phyloP scores from a whole-genome alignment of 495 filamentous ascomycete genomes.

The Margaritispora aquatica region DNA sequence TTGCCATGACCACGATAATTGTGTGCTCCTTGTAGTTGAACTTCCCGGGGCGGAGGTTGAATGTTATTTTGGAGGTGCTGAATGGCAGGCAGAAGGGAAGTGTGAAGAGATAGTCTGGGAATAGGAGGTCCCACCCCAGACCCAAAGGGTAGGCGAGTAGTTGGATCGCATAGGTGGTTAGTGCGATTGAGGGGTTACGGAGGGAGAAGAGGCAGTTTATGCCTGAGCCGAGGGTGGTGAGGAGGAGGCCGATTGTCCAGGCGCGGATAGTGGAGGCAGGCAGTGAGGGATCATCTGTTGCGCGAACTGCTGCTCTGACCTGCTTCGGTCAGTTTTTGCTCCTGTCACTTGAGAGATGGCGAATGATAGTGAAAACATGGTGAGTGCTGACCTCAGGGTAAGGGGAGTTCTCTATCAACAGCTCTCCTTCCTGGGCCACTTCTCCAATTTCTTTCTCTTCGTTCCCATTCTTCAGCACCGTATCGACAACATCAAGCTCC shows the following conservation, averaged over 20 bases:
- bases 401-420: neutral
- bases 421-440: neutral
- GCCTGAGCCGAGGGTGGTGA: neutral
- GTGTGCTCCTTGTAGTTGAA: neutral
- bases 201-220: neutral
- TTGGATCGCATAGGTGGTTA: neutral
- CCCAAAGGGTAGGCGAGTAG: neutral
- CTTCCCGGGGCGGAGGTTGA: neutral
- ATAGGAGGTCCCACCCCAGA: neutral
- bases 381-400: slow-evolving; percentile 1
- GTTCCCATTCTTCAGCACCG: neutral
- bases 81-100: too few species aligned
- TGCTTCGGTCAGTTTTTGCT: too few species aligned
- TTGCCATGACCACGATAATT: neutral
- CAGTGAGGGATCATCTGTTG: neutral
- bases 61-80: too few species aligned
- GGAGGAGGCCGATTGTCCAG: neutral
- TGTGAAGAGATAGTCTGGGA: neutral
- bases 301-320: neutral
- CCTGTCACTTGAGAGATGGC: too few species aligned
- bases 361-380: slow-evolving; percentile 35
- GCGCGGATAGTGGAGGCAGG: neutral
- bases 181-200: neutral
- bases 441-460: neutral
- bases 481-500: neutral